Base-by-base conservation (phyloP, 2,329 filamentous ascomycete species). In the Seiridium unicorne region DNA sequence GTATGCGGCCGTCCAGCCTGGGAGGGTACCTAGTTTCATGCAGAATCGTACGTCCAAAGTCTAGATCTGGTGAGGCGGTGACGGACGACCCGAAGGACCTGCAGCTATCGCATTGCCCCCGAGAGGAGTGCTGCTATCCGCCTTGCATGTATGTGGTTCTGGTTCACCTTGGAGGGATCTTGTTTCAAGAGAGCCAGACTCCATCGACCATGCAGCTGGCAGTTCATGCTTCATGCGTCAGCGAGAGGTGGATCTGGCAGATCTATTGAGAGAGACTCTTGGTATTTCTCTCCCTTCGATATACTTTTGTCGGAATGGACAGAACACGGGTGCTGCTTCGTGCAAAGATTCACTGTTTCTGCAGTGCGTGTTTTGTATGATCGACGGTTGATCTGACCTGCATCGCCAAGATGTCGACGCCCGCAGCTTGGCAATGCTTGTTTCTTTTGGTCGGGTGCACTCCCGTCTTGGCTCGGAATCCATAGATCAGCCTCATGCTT, bases 341-440 rank as follows among this genome's bases (percentile, higher is more conserved):
- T 26, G 18, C 18, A 26, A 26, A 26, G 18, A 26, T 26, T 26
- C 18, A 26, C 18, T 26, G 18, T 26, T 26, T 26, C 18, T 26
- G 18, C 18, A 26, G 18, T 13, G 10, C 7, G 35, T n/a, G 49
- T 7, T 35, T n/a, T 13, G 34, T 11, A 5, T 32, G 8, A 13
- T 32, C 10, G 47, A 51, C 35, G 18, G 49, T 35, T 51, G 49
- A 11, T 13, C 49, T 51, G 49, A 18, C 11, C 10, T 51, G 49
- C 49, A 51, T 51, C 47, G 49, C 49, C 49, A 51, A 51, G 48
- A 51, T 35, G 38, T 13, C 36, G 32, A 9, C 36, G 34, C 48
- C 48, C 48, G 48, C 36, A 34, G 48, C 48, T 51, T 51, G 49
- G 49, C 49, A 35, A 51, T 51, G 49, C 49, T 51, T 51, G 49